Evolutionary conservation across 2,329 filamentous ascomycete genomes (phyloP).

Genomic region (Colletotrichum tamarilloi): DNA sequence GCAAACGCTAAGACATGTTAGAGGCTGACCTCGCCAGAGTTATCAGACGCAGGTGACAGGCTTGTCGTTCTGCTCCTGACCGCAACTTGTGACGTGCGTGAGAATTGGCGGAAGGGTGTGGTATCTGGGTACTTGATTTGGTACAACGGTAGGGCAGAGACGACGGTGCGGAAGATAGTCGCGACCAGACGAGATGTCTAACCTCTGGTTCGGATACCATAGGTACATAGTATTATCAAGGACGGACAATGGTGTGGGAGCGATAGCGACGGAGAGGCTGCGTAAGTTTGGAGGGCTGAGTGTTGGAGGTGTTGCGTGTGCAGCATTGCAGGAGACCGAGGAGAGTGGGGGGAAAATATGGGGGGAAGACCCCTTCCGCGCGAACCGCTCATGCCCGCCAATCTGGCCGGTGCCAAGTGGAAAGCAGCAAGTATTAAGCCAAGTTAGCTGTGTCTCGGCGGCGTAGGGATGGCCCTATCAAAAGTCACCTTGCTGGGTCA

Average conservation of each 20-base stretch:
- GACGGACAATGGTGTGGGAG: neutral
- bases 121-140: constrained; percentile 27
- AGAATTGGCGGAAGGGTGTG: constrained; percentile 25
- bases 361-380: constrained; percentile 21
- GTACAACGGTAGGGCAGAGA: constrained; percentile 24
- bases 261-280: neutral
- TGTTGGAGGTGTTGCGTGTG: neutral
- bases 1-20: constrained; percentile 1
- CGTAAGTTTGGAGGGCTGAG: neutral
- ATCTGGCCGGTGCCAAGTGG: constrained; percentile 21
- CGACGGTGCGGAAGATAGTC: neutral
- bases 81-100: constrained; percentile 21
- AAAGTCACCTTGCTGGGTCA: constrained; percentile 15
- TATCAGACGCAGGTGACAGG: constrained; percentile 29
- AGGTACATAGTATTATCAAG: neutral
- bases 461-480: constrained; percentile 12
- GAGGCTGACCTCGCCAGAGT: neutral
- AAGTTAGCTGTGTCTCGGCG: constrained; percentile 27
- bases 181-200: neutral
- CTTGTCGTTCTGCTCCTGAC: constrained; percentile 18
- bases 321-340: neutral
- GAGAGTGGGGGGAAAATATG: neutral
- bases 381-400: constrained; percentile 20
- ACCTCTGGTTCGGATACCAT: neutral
- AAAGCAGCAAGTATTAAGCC: constrained; percentile 5